A percentile compares a stretch with the other conserved stretches of the same genome.
These are phyloP conservation scores for Chlorella sp. DNA, from an alignment of 139 green algal species.

Conservation along the genomic window DNA sequence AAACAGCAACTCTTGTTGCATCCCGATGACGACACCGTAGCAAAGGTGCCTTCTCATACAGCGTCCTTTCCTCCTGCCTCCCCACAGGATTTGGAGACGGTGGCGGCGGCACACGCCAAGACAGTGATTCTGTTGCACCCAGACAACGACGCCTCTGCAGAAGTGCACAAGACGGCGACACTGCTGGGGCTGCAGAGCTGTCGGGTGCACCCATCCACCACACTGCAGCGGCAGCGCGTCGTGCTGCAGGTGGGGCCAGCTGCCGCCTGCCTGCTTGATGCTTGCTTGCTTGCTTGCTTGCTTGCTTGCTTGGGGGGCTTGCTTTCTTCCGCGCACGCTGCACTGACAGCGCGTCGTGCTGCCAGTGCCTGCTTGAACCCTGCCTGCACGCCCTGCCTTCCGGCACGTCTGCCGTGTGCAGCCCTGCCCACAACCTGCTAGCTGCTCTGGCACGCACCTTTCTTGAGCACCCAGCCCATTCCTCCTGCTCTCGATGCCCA, in stretches of 20 bases:
- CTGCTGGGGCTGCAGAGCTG: slow-evolving; percentile 31
- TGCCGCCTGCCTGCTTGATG: too few species aligned
- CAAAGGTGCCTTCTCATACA: slow-evolving; percentile 13
- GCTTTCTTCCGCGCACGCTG: too few species aligned
- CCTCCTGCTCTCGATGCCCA: background rate
- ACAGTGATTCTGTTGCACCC: slow-evolving; percentile 42
- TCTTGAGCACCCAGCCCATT: background rate
- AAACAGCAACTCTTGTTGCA: slow-evolving; percentile 38
- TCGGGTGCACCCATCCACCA: slow-evolving; percentile 31
- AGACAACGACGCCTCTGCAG: slow-evolving; percentile 11
- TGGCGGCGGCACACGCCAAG: slow-evolving; percentile 31
- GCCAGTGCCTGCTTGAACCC: background rate
- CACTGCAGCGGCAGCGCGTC: slow-evolving; percentile 18
- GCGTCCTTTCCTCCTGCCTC: background rate
- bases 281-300: too few species aligned
- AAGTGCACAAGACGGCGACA: slow-evolving; percentile 28
- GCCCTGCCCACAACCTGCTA: background rate
- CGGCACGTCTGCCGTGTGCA: background rate
- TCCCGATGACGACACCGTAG: slow-evolving; percentile 10
- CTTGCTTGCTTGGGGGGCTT: too few species aligned
- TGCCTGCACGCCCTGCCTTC: background rate
- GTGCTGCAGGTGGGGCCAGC: slow-evolving; percentile 14
- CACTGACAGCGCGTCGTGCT: too few species aligned
- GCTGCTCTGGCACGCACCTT: background rate
- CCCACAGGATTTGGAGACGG: slow-evolving; percentile 27